Evolutionary conservation across 345 rosid species (phyloP).

Genomic region (Camelina hispida): DNA sequence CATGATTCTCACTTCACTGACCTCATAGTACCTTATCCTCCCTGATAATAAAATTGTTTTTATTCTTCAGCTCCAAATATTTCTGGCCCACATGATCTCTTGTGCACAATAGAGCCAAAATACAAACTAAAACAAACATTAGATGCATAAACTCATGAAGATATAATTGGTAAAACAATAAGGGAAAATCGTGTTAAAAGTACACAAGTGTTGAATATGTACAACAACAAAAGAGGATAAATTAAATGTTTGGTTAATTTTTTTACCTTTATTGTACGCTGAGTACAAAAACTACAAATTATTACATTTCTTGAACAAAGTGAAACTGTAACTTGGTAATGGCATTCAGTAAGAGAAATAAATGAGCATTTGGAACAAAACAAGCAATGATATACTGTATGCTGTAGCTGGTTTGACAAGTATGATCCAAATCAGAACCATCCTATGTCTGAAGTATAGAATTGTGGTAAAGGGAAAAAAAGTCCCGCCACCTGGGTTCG

Average conservation of each 20-base stretch:
- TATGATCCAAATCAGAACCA: neutral
- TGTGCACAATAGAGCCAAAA: neutral
- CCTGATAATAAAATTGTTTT: slow-evolving; percentile 4
- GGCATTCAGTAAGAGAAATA: slow-evolving; percentile 14
- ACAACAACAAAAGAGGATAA: neutral
- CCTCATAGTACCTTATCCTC: slow-evolving; percentile 12
- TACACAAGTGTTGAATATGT: neutral
- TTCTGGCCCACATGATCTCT: neutral
- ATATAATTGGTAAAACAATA: neutral
- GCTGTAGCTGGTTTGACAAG: neutral
- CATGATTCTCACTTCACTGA: slow-evolving; percentile 44
- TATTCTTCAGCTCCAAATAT: neutral
- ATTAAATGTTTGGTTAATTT: neutral
- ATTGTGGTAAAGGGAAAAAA: no score
- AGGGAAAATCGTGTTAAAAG: neutral
- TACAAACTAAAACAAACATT: neutral
- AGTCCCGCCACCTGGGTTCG: no score
- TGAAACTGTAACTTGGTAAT: slow-evolving; percentile 4
- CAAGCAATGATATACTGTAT: neutral
- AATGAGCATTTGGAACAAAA: slow-evolving; percentile 5
- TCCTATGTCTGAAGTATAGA: neutral
- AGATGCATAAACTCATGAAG: neutral
- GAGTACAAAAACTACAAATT: neutral
- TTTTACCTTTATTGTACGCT: neutral
- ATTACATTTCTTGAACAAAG: neutral